Evolutionary conservation across 352 stramenopile species (phyloP), one percentile per base, ranked within the genome.

Genomic region (Halophytophthora batemanensis): DNA sequence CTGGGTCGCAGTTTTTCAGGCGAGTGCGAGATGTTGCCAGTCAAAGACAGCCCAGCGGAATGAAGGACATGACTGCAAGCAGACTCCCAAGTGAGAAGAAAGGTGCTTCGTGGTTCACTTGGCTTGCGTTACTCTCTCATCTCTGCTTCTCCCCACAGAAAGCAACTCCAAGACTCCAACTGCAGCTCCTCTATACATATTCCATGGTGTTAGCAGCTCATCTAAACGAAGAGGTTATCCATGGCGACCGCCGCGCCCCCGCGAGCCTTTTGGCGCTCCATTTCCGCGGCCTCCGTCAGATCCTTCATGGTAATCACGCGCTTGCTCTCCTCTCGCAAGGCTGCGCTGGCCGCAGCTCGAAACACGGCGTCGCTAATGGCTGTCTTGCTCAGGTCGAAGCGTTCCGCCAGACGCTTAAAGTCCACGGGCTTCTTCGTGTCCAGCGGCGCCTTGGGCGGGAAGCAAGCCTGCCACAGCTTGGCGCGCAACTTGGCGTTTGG

Each of bases 301-400:
- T 94, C 79, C 56, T 90, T 87, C 83, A 91, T 90, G 50, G 65
- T 77, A 55, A 94, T 94, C 8, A 74, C 37, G 17, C 83, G 78
- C 48, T 64, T 63, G 35, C 41, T 62, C 45, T 87, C 81, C 17
- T 82, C 65, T 2, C 81, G 78, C 40, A 92, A 52, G 39, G 81
- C 83, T 0, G 83, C 81, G 23, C 61, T 89, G 15, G 81, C 83
- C 47, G 83, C 81, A 23, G 77, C 83, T 39, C 83, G 79, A 66
- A 92, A 94, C 41, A 94, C 79, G 2, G 83, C 81, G 52, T 94
- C 82, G 45, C 76, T 87, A 61, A 94, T 94, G 14, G 76, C 63
- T 23, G 77, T 86, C 61, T 79, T 77, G 50, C 67, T 91, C 37
- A 93, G 56, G 46, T 93, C 80, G 59, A 79, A 91, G 37, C 81